Conservation (phyloP, 768 basidiomycete species). For the Lactarius indigo region DNA sequence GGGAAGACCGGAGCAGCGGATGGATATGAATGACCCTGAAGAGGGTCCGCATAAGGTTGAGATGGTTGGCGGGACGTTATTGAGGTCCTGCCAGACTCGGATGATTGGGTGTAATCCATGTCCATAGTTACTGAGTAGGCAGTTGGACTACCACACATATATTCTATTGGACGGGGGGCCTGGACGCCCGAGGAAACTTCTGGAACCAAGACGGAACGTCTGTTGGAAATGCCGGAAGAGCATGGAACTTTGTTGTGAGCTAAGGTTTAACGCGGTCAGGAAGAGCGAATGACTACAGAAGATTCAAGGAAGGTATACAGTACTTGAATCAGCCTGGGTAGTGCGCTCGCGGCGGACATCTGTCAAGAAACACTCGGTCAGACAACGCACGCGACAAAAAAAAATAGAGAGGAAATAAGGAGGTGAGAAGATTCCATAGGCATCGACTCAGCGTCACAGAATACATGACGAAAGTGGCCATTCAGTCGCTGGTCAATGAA, state of each 20-base stretch:
- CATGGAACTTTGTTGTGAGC: background rate
- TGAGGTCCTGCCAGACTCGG: background rate
- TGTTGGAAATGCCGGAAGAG: background rate
- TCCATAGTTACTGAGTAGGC: background rate
- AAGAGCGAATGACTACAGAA: background rate
- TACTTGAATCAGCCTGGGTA: constrained; percentile 12
- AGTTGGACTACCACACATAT: constrained; percentile 8
- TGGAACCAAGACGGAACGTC: constrained; percentile 13
- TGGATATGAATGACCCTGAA: constrained; percentile 1
- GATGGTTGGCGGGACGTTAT: constrained; percentile 6
- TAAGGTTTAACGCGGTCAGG: background rate
- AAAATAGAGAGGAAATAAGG: background rate
- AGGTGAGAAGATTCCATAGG: constrained; percentile 6
- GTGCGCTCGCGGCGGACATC: constrained; percentile 1
- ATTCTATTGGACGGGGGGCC: background rate
- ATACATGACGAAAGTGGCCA: background rate
- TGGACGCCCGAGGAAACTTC: constrained; percentile 12
- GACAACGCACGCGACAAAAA: constrained; percentile 3
- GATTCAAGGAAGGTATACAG: background rate
- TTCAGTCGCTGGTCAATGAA: background rate
- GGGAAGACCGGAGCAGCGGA: background rate
- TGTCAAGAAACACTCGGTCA: constrained; percentile 7
- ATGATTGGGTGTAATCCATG: constrained; percentile 3
- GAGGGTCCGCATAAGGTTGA: background rate
- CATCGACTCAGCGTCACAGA: constrained; percentile 10